Base-by-base conservation (phyloP, 441 rosid species). In the Pelargonium australe region DNA sequence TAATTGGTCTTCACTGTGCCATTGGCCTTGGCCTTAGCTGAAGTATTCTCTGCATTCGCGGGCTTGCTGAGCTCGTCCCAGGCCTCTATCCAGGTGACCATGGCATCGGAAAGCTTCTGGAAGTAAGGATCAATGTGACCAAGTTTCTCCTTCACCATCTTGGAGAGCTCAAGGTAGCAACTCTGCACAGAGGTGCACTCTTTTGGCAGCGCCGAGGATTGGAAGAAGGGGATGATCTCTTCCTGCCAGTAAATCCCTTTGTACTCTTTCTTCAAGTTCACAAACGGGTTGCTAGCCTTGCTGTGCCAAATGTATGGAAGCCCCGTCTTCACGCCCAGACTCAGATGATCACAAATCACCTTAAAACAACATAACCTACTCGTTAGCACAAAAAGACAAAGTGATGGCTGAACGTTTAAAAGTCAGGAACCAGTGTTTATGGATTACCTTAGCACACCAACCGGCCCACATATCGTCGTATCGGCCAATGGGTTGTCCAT, bases 391-490 rank as follows among this genome's bases (percentile, higher is more conserved):
- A 20, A 20, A 20, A 20, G 23, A 0, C 23, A 20, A 20, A 0
- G 23, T 20, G 23, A 1, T 20, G 23, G 23, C 23, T 20, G 23
- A 20, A 20, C 23, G 23, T 20, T 20, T 1, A 20, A 20, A 20
- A 20, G 23, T 20, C 1, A 20, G 23, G 23, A 20, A 20, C 23
- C 23, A 20, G 23, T 20, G 23, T 20, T 20, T 20, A 20, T 1
- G 23, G 23, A 20, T 20, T 28, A 28, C 34, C 4, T 28, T 28
- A 28, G 34, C 34, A 2, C 98, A 93, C 97, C 97, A 93, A 71
- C 98, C 98, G 68, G 98, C 96, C 98, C 98, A 93, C 98, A 93
- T 90, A 66, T 93, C 98, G 8, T 93, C 98, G 60, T 90, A 93
- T 14, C 98, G 95, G 67, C 97, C 97, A 49, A 93, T 93, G 51